A percentile compares a stretch with the other conserved stretches of the same genome.
Evolutionary conservation across 148 eudicot species (phyloP).

Genomic region (Amaranthus palmeri): DNA sequence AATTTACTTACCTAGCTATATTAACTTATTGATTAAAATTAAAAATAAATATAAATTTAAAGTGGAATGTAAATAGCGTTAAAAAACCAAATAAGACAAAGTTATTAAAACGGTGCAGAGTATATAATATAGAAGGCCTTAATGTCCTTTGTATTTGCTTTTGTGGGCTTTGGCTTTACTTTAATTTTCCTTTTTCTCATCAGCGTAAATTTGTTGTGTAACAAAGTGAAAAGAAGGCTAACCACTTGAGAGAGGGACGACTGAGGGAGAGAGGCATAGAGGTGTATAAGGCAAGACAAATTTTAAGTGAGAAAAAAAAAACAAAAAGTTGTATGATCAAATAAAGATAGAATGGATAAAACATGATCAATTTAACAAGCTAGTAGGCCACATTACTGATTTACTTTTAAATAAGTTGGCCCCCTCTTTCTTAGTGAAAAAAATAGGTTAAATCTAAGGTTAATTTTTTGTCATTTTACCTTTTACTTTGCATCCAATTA

Average conservation of each 20-base stretch:
- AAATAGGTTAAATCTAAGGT: too few species aligned
- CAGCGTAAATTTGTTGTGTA: constrained; percentile 8
- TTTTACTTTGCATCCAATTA: too few species aligned
- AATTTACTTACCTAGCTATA: too few species aligned
- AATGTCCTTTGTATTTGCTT: constrained; percentile 8
- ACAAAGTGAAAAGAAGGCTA: constrained; percentile 18
- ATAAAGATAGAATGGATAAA: constrained; percentile 9
- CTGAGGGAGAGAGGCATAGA: constrained; percentile 13
- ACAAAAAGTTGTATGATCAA: constrained; percentile 17
- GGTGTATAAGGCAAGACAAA: constrained; percentile 26
- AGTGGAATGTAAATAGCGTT: too few species aligned
- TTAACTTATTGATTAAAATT: too few species aligned
- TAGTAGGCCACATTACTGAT: background rate
- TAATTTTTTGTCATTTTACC: too few species aligned
- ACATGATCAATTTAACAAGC: constrained; percentile 14
- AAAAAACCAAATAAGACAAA: too few species aligned
- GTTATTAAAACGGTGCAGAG: too few species aligned
- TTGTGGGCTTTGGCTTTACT: constrained; percentile 18
- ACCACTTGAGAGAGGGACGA: constrained; percentile 3
- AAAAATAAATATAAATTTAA: too few species aligned
- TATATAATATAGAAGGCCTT: background rate
- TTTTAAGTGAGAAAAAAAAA: constrained; percentile 9
- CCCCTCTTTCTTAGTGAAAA: background rate
- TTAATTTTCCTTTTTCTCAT: constrained; percentile 3
- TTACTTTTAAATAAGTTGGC: background rate